Base-by-base conservation (phyloP, 768 basidiomycete species). In the Ramaria sp. region DNA sequence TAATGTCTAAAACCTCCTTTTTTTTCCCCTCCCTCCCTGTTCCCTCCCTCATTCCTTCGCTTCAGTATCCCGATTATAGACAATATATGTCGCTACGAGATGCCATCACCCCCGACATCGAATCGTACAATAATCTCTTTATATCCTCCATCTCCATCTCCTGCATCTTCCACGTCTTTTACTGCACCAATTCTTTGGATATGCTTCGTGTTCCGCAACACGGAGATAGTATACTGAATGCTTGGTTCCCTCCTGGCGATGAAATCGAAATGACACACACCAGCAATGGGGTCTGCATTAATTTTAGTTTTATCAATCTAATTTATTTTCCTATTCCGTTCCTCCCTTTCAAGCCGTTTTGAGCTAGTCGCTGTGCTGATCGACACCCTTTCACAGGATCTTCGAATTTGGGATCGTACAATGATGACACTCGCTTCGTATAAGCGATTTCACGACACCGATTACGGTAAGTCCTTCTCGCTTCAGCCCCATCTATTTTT, bases 41-140 rank as follows among this genome's bases (percentile, higher is more conserved):
- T n/a, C n/a, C n/a, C n/a, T n/a, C n/a, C n/a, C n/a, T n/a, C n/a
- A n/a, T 27, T 49, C 32, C 10, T 6, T 6, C 13, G n/a, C 13
- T 36, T n/a, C 16, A 50, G 49, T 50, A 50, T 36, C 49, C 49
- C 15, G 30, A 30, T 36, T 39, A 50, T 32, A 18, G 10, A 3
- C 28, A 50, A 36, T 50, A 50, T n/a, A 50, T 50, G 49, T 20
- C 28, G n/a, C 49, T 50, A 16, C 49, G 27, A 13, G 28, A 50
- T 9, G 7, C 30, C 9, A n/a, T 20, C 5, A 39, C 3, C n/a
- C 34, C 2, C 4, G 22, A 16, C 15, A 20, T 27, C 10, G 34
- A 37, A 22, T 22, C 37, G 7, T 50, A 34, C 30, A 32, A 50
- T 12, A n/a, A 12, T 9, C 49, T 50, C 3, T 50, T 37, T n/a